Evolutionary conservation across 2,329 filamentous ascomycete species (phyloP).

Genomic region (Colletotrichum camelliae): DNA sequence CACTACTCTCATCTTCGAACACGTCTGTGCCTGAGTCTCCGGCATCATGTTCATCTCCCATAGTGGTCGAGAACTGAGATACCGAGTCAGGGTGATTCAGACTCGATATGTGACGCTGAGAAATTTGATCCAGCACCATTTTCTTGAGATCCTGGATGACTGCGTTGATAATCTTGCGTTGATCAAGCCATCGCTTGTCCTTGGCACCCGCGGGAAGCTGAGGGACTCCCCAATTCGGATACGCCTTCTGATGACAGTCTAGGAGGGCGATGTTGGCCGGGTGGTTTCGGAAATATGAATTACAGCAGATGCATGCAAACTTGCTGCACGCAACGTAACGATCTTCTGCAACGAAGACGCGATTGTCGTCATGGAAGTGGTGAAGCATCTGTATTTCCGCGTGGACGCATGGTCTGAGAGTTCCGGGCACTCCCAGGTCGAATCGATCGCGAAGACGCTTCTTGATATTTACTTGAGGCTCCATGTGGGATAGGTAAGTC

Average conservation of each 20-base stretch:
- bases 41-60: background rate
- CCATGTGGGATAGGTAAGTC: constrained; percentile 27
- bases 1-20: background rate
- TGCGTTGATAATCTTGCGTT: background rate
- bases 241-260: constrained; percentile 43
- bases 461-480: constrained; percentile 30
- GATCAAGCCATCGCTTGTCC: background rate
- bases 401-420: constrained; percentile 39
- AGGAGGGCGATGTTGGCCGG: constrained; percentile 35
- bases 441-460: constrained; percentile 30
- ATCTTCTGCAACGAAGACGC: constrained; percentile 43
- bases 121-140: background rate
- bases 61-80: background rate
- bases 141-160: background rate
- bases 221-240: constrained; percentile 41
- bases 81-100: background rate
- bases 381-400: constrained; percentile 54
- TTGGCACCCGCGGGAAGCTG: background rate
- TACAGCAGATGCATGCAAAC: constrained; percentile 54
- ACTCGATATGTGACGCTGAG: background rate
- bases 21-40: background rate
- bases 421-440: background rate
- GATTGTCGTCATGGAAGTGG: constrained; percentile 39
- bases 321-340: constrained; percentile 57
- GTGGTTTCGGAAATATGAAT: constrained; percentile 48